Percentiles rank a stretch among this genome's conserved stretches.
Conservation (phyloP, 768 basidiomycete species). For the Kwoniella heveanensis region DNA sequence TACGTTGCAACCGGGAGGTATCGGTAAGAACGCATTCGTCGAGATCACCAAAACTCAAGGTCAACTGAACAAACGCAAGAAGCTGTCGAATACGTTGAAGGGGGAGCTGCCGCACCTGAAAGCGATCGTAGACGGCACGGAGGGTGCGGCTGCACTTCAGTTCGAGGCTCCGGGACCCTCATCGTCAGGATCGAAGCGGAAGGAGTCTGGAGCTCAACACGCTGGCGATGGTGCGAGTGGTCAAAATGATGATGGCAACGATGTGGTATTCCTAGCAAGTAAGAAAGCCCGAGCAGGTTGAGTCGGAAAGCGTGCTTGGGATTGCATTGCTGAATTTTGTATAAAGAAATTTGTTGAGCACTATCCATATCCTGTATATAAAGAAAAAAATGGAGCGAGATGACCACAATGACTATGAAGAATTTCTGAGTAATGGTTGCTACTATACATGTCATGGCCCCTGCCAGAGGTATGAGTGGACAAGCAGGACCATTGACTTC, state of each 20-base stretch:
- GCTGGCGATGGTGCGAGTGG: background rate
- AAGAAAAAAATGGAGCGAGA: no score
- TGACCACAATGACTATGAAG: no score
- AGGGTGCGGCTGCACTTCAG: background rate
- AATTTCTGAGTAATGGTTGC: no score
- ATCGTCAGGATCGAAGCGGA: background rate
- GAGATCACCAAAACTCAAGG: background rate
- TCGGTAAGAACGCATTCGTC: background rate
- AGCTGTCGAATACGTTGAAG: background rate
- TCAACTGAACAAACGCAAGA: background rate
- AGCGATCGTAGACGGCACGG: background rate
- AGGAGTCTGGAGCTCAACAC: background rate
- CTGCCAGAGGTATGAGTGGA: no score
- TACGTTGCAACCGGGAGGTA: background rate
- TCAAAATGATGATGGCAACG: background rate
- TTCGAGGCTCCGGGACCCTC: background rate
- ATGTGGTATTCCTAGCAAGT: background rate
- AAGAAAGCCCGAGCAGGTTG: background rate
- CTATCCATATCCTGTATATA: background rate
- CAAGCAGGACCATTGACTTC: no score
- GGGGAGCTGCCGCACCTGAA: background rate
- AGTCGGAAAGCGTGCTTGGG: background rate
- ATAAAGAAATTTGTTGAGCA: background rate
- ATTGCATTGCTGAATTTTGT: background rate
- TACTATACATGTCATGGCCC: no score